A percentile compares a stretch with the other conserved stretches of the same genome.
Evolutionary conservation across 176 grass and related monocot species (phyloP).

Genomic region (Chrysopogon serrulatus): DNA sequence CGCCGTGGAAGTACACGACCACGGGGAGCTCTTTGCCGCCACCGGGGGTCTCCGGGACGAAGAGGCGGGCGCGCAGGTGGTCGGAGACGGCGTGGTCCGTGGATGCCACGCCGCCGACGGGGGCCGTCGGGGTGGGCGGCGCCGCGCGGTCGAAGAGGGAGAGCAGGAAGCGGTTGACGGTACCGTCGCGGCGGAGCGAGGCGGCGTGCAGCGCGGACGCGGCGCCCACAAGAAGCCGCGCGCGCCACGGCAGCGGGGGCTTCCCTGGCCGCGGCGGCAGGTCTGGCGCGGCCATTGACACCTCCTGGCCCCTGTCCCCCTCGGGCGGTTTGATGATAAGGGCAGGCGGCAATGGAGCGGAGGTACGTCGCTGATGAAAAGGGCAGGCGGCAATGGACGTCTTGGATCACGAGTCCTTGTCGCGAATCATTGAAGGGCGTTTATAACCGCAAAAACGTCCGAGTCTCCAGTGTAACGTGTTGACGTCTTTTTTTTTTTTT

Average conservation of each 20-base stretch:
- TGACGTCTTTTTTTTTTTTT: not conserved
- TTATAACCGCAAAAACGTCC: not conserved
- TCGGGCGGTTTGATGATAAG: not conserved
- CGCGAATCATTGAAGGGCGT: not conserved
- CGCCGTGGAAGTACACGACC: constrained; percentile 55
- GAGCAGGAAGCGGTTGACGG: constrained; percentile 47
- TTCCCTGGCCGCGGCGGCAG: not conserved
- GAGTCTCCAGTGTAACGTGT: no score
- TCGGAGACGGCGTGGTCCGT: constrained; percentile 37
- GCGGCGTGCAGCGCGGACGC: constrained; percentile 12
- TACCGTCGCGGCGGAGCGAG: constrained; percentile 39
- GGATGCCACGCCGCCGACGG: constrained; percentile 36
- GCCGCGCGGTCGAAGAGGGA: constrained; percentile 30
- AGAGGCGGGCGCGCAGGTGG: constrained; percentile 20
- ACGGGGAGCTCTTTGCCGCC: not conserved
- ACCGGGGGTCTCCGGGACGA: not conserved
- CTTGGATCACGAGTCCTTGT: not conserved
- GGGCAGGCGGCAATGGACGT: not conserved
- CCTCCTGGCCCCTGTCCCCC: no score
- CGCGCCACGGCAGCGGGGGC: constrained; percentile 28
- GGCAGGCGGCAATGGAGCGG: not conserved
- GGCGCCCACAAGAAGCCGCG: constrained; percentile 6
- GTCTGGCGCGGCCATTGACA: constrained; percentile 12
- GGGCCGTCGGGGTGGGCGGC: not conserved
- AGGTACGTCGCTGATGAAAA: no score